Conservation (phyloP, 257 asterid genomes). For the Solanum dulcamara region DNA sequence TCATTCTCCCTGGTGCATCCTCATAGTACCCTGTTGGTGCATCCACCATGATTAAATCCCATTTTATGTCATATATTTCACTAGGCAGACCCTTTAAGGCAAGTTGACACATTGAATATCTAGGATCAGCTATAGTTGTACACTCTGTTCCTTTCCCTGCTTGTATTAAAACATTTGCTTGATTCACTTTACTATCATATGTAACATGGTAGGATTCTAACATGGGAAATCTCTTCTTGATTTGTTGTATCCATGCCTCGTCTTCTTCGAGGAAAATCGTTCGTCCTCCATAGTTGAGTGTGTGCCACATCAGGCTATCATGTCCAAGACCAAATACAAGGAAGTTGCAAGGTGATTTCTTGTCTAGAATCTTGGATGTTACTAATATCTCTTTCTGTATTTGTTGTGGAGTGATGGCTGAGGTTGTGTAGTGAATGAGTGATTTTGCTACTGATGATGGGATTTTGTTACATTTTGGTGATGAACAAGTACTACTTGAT, state of each 20-base stretch:
- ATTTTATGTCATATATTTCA: constrained; percentile 38
- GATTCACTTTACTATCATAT: constrained; percentile 50
- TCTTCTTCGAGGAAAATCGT: constrained; percentile 82
- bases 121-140: constrained; percentile 39
- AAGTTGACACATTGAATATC: constrained; percentile 68
- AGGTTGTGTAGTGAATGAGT: constrained; percentile 66
- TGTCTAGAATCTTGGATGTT: constrained; percentile 38
- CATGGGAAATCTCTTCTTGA: constrained; percentile 59
- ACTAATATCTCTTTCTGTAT: constrained; percentile 63
- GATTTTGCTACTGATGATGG: constrained; percentile 53
- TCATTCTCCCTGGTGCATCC: constrained; percentile 89
- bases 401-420: constrained; percentile 75
- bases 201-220: constrained; percentile 54
- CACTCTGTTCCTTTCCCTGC: constrained; percentile 73
- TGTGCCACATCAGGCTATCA: constrained; percentile 89
- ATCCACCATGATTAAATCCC: constrained; percentile 93
- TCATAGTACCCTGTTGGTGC: constrained; percentile 83
- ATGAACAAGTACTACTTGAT: constrained; percentile 5
- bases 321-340: constrained; percentile 79
- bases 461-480: constrained; percentile 40
- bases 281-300: constrained; percentile 70
- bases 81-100: constrained; percentile 61
- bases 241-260: constrained; percentile 60
- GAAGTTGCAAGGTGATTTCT: constrained; percentile 68
- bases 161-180: constrained; percentile 43